Conservation (phyloP, 495 filamentous ascomycete species). For the Usnea hakonensis region DNA sequence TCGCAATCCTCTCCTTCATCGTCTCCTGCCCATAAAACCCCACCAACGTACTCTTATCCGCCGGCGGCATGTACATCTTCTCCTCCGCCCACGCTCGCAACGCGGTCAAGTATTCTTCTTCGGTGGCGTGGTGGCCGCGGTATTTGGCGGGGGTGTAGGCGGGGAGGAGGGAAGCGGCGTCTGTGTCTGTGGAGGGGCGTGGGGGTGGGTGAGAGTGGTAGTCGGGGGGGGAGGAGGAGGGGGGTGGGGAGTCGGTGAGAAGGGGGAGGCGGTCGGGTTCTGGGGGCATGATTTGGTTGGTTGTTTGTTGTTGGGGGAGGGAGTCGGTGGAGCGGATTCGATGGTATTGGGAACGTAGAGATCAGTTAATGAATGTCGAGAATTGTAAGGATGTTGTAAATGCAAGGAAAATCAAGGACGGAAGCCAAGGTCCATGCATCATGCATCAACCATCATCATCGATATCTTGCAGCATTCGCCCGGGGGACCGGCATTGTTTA, state of each 20-base stretch:
- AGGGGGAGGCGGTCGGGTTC: constrained; percentile 4
- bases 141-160: constrained; percentile 9
- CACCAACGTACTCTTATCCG: constrained; percentile 1
- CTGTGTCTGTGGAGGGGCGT: not conserved
- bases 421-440: too few species aligned
- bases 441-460: too few species aligned
- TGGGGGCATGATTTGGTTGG: too few species aligned
- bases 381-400: not conserved
- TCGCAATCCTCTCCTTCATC: constrained; percentile 10
- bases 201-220: not conserved
- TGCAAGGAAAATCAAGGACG: not conserved
- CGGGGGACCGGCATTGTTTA: not conserved
- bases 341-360: not conserved
- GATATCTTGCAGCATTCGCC: not conserved
- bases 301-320: not conserved
- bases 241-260: not conserved
- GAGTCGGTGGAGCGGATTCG: not conserved
- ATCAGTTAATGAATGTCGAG: not conserved
- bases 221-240: constrained; percentile 1
- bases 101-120: constrained; percentile 4
- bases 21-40: constrained; percentile 11
- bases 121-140: constrained; percentile 5
- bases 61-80: not conserved
- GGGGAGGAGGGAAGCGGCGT: constrained; percentile 4
- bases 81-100: constrained; percentile 12